Conservation (phyloP, 768 basidiomycete species). For the Amanita phalloides region DNA sequence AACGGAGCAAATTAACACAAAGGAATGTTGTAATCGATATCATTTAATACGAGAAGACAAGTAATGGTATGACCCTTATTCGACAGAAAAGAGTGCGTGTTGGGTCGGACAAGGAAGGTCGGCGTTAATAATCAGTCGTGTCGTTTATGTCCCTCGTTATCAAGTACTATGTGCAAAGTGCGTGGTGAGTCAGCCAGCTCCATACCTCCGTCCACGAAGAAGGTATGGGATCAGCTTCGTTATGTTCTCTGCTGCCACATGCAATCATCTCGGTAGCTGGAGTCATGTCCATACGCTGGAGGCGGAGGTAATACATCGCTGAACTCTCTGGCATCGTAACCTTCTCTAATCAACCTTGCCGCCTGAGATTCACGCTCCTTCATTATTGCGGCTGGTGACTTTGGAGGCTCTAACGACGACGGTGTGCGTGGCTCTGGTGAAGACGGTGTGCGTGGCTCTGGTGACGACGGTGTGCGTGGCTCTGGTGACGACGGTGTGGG, state of each 20-base stretch:
- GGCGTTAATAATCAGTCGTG: background rate
- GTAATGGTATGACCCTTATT: background rate
- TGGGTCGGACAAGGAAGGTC: background rate
- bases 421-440: constrained; percentile 13
- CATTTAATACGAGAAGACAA: background rate
- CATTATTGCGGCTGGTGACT: constrained; percentile 4
- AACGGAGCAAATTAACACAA: background rate
- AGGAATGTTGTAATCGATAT: background rate
- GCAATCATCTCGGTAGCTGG: constrained; percentile 3
- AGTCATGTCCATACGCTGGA: constrained; percentile 6
- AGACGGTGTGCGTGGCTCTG: constrained; percentile 8
- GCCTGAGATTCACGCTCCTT: constrained; percentile 6
- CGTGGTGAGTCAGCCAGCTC: background rate
- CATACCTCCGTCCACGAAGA: background rate
- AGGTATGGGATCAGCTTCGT: background rate
- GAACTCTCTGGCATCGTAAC: constrained; percentile 6
- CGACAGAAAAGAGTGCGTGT: background rate
- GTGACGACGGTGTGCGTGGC: constrained; percentile 8
- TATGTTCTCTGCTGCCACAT: background rate
- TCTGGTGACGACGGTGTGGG: constrained; percentile 13
- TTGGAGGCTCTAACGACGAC: background rate
- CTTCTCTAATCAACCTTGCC: constrained; percentile 5
- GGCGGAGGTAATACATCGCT: constrained; percentile 2
- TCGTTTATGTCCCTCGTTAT: constrained; percentile 5
- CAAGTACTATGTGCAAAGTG: background rate